These are phyloP conservation scores for Cadophora sp. DNA, from an alignment of 2,329 filamentous ascomycete species.

Conservation along the genomic window DNA sequence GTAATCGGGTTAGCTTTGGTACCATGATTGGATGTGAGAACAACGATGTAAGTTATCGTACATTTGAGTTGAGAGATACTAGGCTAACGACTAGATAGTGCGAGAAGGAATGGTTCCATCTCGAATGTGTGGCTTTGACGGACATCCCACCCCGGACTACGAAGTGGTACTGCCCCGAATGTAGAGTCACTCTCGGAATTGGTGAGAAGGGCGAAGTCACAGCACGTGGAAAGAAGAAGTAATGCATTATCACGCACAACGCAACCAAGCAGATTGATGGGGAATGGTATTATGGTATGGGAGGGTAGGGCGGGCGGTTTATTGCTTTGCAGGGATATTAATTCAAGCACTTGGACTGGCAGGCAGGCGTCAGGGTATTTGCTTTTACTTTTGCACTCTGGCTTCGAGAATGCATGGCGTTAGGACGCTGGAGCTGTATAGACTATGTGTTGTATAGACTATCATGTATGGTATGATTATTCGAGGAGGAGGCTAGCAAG, in stretches of 20 bases:
- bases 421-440: conserved; percentile 3
- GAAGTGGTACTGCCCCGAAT: conserved; percentile 87
- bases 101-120: conserved; percentile 85
- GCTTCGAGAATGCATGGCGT: background rate
- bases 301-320: background rate
- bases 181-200: conserved; percentile 66
- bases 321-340: background rate
- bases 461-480: background rate
- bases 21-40: conserved; percentile 87
- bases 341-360: background rate
- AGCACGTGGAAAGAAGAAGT: conserved; percentile 45
- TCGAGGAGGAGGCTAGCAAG: background rate
- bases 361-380: background rate
- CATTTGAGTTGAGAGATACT: background rate
- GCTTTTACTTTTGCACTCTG: background rate
- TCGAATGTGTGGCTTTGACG: conserved; percentile 75
- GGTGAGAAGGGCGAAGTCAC: conserved; percentile 68
- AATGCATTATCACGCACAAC: conserved; percentile 6
- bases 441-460: background rate
- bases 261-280: background rate
- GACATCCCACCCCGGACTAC: conserved; percentile 73
- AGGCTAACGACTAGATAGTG: conserved; percentile 57
- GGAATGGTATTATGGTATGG: background rate
- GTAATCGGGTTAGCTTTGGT: conserved; percentile 81
- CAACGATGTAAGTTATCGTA: conserved; percentile 64